Evolutionary conservation across 129 eudicot genomes (phyloP).

Genomic region (sunflower (Helianthus annuus)): HanXRQr2.0-SUNRISE NC_035435.2:2165856-2166355

Average conservation of each 20-base stretch:
- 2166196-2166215: too few species aligned
- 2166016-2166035: constrained; percentile 90
- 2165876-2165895: too few species aligned
- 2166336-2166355: too few species aligned
- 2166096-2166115: constrained; percentile 75
- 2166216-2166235: too few species aligned
- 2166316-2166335: too few species aligned
- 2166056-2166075: constrained; percentile 95
- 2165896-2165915: too few species aligned
- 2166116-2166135: constrained; percentile 86
- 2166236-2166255: too few species aligned
- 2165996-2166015: constrained; percentile 96
- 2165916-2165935: neutral
- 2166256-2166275: too few species aligned
- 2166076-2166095: constrained; percentile 97
- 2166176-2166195: too few species aligned
- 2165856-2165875: constrained; percentile 60
- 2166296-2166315: too few species aligned
- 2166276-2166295: too few species aligned
- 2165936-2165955: neutral
- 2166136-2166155: constrained; percentile 86
- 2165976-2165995: constrained; percentile 43
- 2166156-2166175: constrained; percentile 47
- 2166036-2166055: constrained; percentile 92
- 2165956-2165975: too few species aligned